Conservation (phyloP, 306 rosid genomes). For the Lathyrus aphaca region DNA sequence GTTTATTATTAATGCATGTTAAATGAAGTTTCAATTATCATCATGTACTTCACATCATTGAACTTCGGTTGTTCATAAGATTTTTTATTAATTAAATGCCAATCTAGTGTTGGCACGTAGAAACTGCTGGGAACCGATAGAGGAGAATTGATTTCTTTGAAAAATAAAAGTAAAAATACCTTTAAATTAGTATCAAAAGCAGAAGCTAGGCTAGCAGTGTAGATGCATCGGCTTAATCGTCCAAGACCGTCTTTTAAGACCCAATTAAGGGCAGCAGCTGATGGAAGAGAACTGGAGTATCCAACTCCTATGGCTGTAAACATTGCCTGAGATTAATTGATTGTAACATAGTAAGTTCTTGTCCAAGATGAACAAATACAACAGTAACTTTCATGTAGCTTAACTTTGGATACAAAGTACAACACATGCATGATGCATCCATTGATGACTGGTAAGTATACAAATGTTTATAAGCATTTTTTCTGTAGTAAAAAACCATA, state of each 20-base stretch:
- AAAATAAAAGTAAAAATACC: slow-evolving; percentile 50
- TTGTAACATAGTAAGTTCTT: slow-evolving; percentile 38
- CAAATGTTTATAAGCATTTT: neutral
- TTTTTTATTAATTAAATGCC: slow-evolving; percentile 31
- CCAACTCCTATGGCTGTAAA: slow-evolving; percentile 93
- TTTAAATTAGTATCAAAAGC: slow-evolving; percentile 88
- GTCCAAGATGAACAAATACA: slow-evolving; percentile 15
- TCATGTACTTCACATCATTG: slow-evolving; percentile 31
- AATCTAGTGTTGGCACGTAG: slow-evolving; percentile 39
- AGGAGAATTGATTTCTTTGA: neutral
- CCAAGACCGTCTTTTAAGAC: slow-evolving; percentile 93
- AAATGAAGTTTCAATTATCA: slow-evolving; percentile 44
- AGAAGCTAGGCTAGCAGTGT: slow-evolving; percentile 88
- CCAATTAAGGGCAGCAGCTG: slow-evolving; percentile 96
- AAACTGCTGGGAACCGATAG: slow-evolving; percentile 16
- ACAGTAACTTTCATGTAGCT: slow-evolving; percentile 15
- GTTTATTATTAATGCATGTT: slow-evolving; percentile 5
- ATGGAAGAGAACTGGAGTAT: slow-evolving; percentile 75
- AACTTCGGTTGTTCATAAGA: slow-evolving; percentile 21
- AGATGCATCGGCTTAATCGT: slow-evolving; percentile 80
- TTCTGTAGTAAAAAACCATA: neutral
- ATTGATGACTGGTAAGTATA: neutral
- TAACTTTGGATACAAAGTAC: slow-evolving; percentile 11
- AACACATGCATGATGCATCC: slow-evolving; percentile 18
- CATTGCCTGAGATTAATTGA: slow-evolving; percentile 74